These are phyloP conservation scores for Capronia epimyces DNA, from an alignment of 2,329 filamentous ascomycete genomes.

Conservation along the genomic window DNA sequence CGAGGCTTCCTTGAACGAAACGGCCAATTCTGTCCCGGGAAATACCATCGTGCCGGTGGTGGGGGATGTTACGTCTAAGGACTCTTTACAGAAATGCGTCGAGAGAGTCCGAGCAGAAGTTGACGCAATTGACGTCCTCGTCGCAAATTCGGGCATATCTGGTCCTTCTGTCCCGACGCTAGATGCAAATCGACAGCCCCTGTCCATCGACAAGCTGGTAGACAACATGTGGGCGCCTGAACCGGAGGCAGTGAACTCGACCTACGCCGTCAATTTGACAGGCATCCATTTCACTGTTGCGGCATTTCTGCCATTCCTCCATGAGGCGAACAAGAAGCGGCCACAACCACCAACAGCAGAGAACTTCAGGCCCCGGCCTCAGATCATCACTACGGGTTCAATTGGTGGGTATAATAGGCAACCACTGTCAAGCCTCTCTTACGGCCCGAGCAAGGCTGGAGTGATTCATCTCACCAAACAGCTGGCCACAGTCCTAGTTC, in stretches of 20 bases:
- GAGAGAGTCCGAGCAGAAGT: slow-evolving; percentile 37
- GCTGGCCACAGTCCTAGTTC: slow-evolving; percentile 40
- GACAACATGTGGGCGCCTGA: slow-evolving; percentile 34
- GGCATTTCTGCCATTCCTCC: slow-evolving; percentile 40
- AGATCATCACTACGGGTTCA: slow-evolving; percentile 46
- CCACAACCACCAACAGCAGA: slow-evolving; percentile 30
- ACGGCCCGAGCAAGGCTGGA: slow-evolving; percentile 42
- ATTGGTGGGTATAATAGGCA: slow-evolving; percentile 43
- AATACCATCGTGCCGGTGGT: slow-evolving; percentile 41
- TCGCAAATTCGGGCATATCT: slow-evolving; percentile 38
- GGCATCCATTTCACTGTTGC: slow-evolving; percentile 36
- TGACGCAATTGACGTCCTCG: slow-evolving; percentile 37
- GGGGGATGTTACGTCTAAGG: slow-evolving; percentile 42
- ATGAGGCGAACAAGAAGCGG: slow-evolving; percentile 40
- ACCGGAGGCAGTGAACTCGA: slow-evolving; percentile 33
- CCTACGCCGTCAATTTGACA: slow-evolving; percentile 37
- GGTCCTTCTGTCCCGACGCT: slow-evolving; percentile 37
- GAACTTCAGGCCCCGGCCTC: slow-evolving; percentile 33
- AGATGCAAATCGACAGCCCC: slow-evolving; percentile 25
- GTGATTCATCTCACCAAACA: slow-evolving; percentile 47
- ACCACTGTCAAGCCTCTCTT: slow-evolving; percentile 39
- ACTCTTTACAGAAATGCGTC: slow-evolving; percentile 33
- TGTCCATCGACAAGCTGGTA: slow-evolving; percentile 35
- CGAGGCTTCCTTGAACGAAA: slow-evolving; percentile 38
- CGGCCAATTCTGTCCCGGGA: slow-evolving; percentile 39